Evolutionary conservation across 805 yeast species (phyloP), one percentile per base, ranked within the genome.

Genomic region (Yarrowia sp.): DNA sequence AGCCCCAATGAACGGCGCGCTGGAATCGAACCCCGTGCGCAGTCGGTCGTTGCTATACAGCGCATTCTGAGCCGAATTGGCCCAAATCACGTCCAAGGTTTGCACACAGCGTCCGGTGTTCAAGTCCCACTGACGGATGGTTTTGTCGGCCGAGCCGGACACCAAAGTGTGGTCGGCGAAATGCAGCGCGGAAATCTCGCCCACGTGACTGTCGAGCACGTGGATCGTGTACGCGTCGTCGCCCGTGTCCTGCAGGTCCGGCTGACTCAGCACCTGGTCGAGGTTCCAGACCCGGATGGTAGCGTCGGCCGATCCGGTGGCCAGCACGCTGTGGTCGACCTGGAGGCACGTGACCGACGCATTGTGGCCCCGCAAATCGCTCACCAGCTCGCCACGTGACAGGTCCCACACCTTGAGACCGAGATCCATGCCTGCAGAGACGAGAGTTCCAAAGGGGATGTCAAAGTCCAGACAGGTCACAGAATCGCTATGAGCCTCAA

Each of bases 401-500:
- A 89, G 77, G 79, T 92, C 97, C 97, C 97, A 92, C 5, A 92
- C 89, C 71, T 89, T 83, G 3, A 92, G 89, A 0, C 89, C 85
- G 75, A 88, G 90, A 75, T 92, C 97, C 72, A 86, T 79, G 12
- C 92, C 86, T 0, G 97, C 91, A 15, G 93, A 85, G 1, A 92
- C 93, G 77, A 91, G 73, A 0, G 87, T 86, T 1, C 92, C 93
- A 77, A 87, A 89, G 14, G 94, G 94, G 32, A 84, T 80, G 74
- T 89, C 92, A 75, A 89, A 89, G 71, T 87, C 92, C 70, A 89
- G 75, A 42, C 86, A 82, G 0, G 86, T 82, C 26, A 90, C 80
- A 2, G 84, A 71, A 53, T 82, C 85, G 4, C 80, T 81, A 73
- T 88, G 91, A 1, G 87, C 87, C 15, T 80, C 75, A 53, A 88